Percentiles rank a stretch among this genome's conserved stretches.
These are phyloP conservation scores for Candida frijolesensis DNA, from an alignment of 1,139 yeast genomes.

Conservation along the genomic window DNA sequence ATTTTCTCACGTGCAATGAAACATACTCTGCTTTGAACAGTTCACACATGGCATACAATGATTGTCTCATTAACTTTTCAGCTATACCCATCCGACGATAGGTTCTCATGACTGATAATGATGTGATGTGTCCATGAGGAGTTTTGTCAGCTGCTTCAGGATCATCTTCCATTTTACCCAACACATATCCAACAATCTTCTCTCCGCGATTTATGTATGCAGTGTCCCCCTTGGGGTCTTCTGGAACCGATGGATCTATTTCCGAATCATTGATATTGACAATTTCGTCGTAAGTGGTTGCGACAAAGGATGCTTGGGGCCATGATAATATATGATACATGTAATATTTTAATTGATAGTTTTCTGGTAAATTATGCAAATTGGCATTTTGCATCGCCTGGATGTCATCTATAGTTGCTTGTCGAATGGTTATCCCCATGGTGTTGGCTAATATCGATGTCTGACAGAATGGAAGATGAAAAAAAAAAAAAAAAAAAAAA, in stretches of 20 bases:
- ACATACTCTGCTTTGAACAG: constrained; percentile 82
- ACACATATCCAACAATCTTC: constrained; percentile 88
- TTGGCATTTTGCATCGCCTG: constrained; percentile 98
- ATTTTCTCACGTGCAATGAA: constrained; percentile 89
- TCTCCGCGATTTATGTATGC: constrained; percentile 67
- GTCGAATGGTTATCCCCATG: constrained; percentile 87
- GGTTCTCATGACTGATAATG: constrained; percentile 92
- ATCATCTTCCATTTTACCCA: constrained; percentile 97
- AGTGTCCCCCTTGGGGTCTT: constrained; percentile 52
- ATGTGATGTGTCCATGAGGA: constrained; percentile 94
- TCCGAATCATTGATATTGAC: constrained; percentile 39
- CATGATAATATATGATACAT: constrained; percentile 92
- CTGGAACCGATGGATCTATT: constrained; percentile 15
- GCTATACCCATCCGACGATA: constrained; percentile 96
- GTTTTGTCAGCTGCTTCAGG: constrained; percentile 71
- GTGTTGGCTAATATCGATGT: constrained; percentile 19
- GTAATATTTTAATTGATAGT: constrained; percentile 88
- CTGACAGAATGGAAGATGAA: neutral
- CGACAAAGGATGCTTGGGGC: constrained; percentile 98
- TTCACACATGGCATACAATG: constrained; percentile 77
- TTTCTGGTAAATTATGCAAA: constrained; percentile 90
- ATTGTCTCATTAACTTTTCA: constrained; percentile 88
- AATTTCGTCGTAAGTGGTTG: constrained; percentile 63
- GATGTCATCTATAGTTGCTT: constrained; percentile 82
- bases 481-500: neutral